Evolutionary conservation across 306 rosid species (phyloP), one percentile per base, ranked within the genome.

Genomic region (barrel medic (Medicago truncatula)): DNA sequence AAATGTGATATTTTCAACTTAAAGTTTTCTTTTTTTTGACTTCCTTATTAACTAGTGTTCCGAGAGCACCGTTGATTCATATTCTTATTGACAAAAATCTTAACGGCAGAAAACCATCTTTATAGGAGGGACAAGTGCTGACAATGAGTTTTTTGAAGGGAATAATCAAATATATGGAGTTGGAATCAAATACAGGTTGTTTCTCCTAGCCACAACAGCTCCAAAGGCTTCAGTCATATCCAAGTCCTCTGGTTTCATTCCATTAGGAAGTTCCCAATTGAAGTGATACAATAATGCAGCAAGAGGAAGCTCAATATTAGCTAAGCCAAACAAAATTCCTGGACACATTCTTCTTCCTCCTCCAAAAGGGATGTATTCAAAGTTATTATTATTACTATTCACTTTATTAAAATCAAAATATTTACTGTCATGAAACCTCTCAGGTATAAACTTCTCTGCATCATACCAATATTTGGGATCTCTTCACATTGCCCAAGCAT

Each of bases 151-250:
- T 28, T 34, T 34, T 34, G 7, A 34, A 34, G 38, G 38, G 7
- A 34, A 34, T 34, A 34, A 5, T 34, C 38, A 34, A 34, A 54
- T 9, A 54, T 44, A 57, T 0, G 73, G 50, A 18, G 34, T 65
- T 16, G 87, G 84, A 40, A 83, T 41, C 65, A 83, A 50, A 38
- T 43, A 71, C 1, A 79, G 16, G 82, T 40, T 21, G 14, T 72
- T 80, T 76, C 63, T 76, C 65, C 74, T 71, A 25, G 43, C 76
- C 1, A 60, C 80, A 0, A 12, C 44, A 20, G 53, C 52, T 53
- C 87, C 87, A 60, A 67, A 58, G 20, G 17, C 6, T 80, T 80
- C 82, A 21, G 18, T 46, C 85, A 84, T 80, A 13, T 84, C 63
- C 63, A 57, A 57, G 2, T 57, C 63, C 36, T 21, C 63, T 57